Evolutionary conservation across 768 basidiomycete species (phyloP), one percentile per base, ranked within the genome.

Genomic region (Lentinula lateritia): DNA sequence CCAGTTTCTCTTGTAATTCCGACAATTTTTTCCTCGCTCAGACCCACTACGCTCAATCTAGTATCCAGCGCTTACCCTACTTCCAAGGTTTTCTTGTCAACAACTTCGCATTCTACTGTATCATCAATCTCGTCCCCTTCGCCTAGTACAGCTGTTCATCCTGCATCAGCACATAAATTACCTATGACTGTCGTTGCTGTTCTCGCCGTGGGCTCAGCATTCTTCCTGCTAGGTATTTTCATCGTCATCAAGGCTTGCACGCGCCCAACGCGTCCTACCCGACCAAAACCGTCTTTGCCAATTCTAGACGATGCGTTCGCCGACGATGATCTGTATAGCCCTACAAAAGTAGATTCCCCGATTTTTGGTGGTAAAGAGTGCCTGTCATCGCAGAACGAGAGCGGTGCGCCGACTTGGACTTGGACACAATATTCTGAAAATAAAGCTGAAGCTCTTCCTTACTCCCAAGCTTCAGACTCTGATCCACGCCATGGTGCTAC

Each of bases 291-390:
- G 3, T 92, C 89, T 35, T 77, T 88, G n/a, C 90, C 89, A 0
- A 86, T 89, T 52, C 74, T 88, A 12, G 84, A 87, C 61, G 84
- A 88, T 42, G 75, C 73, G 12, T 80, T 77, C 62, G 70, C 78
- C 12, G 80, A 82, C 28, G 77, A 79, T 45, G 76, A 84, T 43
- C 72, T 71, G 52, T 77, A 73, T 61, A 72, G 76, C 39, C 68
- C 75, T 7, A 82, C 86, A 10, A 56, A 56, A 56, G 6, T 45
- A 6, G 86, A 86, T 28, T 90, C 89, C 2, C 88, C 87, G 28
- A 73, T 91, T 39, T 92, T 92, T 66, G 89, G 90, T n/a, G 89
- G 90, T 1, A 85, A 85, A 66, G 89, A 91, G 66, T 67, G 78
- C 46, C 72, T 81, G 39, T 80, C 83, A 2, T 81, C 84, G 1